phyloP scores from a whole-genome alignment of 306 rosid species.

The Fragaria nilgerrensis region DNA sequence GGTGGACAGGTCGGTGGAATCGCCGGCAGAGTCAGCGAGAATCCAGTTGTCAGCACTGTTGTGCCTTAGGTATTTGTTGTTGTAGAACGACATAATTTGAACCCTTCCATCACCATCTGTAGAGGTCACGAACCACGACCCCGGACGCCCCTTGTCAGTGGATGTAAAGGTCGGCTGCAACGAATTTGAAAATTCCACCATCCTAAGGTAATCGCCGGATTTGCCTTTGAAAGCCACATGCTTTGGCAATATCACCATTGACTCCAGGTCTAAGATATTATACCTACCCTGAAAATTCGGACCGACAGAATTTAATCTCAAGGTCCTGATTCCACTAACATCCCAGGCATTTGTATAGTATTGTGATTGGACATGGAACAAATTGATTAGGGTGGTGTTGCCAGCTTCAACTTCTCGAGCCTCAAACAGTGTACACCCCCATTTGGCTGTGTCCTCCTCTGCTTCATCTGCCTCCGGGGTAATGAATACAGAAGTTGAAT shows the following conservation, averaged over 20 bases:
- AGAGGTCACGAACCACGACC: neutral
- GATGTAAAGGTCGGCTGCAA: neutral
- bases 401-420: neutral
- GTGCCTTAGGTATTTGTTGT: no score
- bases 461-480: neutral
- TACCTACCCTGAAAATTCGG: neutral
- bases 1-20: neutral
- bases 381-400: neutral
- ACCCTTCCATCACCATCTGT: neutral
- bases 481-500: neutral
- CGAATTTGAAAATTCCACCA: no score
- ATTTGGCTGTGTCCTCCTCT: neutral
- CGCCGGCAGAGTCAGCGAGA: no score
- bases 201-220: neutral
- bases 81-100: neutral
- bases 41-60: no score
- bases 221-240: neutral
- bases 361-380: neutral
- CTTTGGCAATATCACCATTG: neutral
- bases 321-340: neutral
- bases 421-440: constrained; percentile 2
- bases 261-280: neutral
- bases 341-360: neutral
- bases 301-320: no score
- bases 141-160: neutral